These are phyloP conservation scores for Xylaria sp. DNA, from an alignment of 2,329 filamentous ascomycete genomes.

Conservation along the genomic window DNA sequence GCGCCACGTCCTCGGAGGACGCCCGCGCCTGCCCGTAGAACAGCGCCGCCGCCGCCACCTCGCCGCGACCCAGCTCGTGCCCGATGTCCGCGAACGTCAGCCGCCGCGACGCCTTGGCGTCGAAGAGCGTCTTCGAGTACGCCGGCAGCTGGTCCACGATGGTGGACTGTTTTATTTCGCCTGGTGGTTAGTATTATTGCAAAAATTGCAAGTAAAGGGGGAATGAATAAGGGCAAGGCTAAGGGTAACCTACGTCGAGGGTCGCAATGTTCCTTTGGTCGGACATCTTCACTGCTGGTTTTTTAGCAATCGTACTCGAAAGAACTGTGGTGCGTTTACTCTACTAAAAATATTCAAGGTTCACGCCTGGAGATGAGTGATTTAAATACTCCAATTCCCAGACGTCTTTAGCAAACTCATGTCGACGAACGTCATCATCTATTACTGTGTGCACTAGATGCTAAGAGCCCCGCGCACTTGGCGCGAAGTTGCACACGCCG, in stretches of 20 bases:
- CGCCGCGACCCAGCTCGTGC: conserved; percentile 71
- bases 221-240: not conserved
- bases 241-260: conserved; percentile 32
- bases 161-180: conserved; percentile 54
- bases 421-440: conserved; percentile 13
- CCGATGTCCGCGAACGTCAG: conserved; percentile 82
- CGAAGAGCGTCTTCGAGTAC: conserved; percentile 74
- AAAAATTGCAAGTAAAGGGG: too few species aligned
- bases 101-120: conserved; percentile 74
- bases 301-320: not conserved
- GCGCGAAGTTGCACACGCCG: conserved; percentile 17
- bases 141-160: conserved; percentile 70
- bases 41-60: conserved; percentile 83
- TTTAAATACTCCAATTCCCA: not conserved
- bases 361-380: not conserved
- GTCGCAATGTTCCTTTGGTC: conserved; percentile 30
- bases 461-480: conserved; percentile 16
- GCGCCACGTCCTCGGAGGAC: conserved; percentile 66
- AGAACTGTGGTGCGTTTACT: not conserved
- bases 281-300: conserved; percentile 26
- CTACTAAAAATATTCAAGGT: not conserved
- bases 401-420: not conserved
- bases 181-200: too few species aligned
- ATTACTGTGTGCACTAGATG: conserved; percentile 4
- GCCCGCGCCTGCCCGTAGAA: conserved; percentile 89